Base-by-base conservation (phyloP, 2,329 filamentous ascomycete species). In the Hansfordia pulvinata region DNA sequence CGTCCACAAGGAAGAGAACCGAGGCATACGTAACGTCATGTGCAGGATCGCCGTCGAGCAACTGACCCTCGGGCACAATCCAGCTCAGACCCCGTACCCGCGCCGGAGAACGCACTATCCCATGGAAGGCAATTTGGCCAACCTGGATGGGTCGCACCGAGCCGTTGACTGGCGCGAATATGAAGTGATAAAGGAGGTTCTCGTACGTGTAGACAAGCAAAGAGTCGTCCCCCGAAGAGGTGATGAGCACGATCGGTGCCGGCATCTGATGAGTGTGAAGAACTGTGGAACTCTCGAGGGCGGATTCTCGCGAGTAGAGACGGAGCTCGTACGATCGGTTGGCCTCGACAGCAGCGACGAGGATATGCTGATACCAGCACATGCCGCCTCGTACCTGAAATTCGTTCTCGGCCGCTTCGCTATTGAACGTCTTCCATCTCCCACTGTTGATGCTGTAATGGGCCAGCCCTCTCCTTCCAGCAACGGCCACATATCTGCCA, bases 351-450 rank as follows among this genome's bases (percentile, higher is more conserved):
- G 88, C 85, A 20, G 85, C 86, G 30, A 96, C 82, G 11, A 98
- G 63, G 17, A 96, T 81, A 52, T 98, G 88, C 38, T 93, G 85
- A 47, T 93, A 86, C 90, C 90, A 98, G 49, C 88, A 96, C 86
- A 98, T 93, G 6, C 90, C 90, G 25, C 90, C 90, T 35, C 86
- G 68, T 10, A 98, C 83, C 14, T 84, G 74, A 46, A 98, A 98
- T 35, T 86, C 83, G 41, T 86, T 85, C 51, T 96, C 90, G 44
- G 77, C 69, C 17, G 68, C 71, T 15, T 76, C 68, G 41, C 86
- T 84, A 25, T 78, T 68, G 48, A 98, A 98, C 0, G 80, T 92
- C 49, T 93, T 94, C 90, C 90, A 98, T 31, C 90, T 70, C 16
- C 88, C 83, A 46, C 88, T 96, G 38, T 80, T 80, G 34, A 94